Conservation (phyloP, 305 asterid species). For the Withania somnifera region DNA sequence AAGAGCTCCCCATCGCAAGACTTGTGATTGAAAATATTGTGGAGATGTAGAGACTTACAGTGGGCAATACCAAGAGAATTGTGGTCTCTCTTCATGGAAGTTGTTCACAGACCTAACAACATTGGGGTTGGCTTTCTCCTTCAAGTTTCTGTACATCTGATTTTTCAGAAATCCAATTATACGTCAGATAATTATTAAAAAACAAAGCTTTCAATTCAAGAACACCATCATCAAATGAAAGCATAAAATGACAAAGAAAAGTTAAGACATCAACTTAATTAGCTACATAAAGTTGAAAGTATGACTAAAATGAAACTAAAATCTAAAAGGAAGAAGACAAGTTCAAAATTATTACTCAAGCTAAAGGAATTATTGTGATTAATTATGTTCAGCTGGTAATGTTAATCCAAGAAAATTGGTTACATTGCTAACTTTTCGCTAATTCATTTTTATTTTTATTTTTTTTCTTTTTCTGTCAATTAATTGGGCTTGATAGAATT, state of each 20-base stretch:
- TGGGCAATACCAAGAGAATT: constrained; percentile 7
- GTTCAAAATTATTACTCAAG: not conserved
- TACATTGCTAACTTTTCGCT: not conserved
- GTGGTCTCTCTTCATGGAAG: constrained; percentile 8
- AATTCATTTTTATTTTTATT: no score
- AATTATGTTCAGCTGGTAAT: not conserved
- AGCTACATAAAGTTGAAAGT: not conserved
- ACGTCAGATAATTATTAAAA: no score
- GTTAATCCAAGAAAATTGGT: not conserved
- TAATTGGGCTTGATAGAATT: not conserved
- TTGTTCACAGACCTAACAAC: constrained; percentile 9
- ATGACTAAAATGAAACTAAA: not conserved
- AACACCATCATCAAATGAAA: no score
- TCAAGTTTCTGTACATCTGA: constrained; percentile 62
- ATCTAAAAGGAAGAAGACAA: not conserved
- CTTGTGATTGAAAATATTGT: not conserved
- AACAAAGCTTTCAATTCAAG: no score
- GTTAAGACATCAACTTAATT: not conserved
- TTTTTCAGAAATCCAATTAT: not conserved
- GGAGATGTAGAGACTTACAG: constrained; percentile 13
- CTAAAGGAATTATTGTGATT: not conserved
- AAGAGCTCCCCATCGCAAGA: not conserved
- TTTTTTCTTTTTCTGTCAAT: no score
- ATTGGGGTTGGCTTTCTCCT: constrained; percentile 8
- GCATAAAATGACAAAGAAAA: no score